Conservation (phyloP, 306 rosid species). For the Sindora glabra region DNA sequence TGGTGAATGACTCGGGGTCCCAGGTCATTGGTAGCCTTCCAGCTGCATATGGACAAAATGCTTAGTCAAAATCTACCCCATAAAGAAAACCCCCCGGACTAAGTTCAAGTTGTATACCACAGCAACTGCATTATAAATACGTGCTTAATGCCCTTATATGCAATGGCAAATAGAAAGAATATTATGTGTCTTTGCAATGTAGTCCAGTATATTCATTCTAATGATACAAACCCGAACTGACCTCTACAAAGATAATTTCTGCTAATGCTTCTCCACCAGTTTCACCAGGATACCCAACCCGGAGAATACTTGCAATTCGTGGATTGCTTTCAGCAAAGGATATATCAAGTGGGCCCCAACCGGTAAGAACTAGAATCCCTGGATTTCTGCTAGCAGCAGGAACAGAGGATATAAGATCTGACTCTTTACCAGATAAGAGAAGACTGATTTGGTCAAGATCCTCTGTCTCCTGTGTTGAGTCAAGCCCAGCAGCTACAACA, state of each 20-base stretch:
- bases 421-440: constrained; percentile 75
- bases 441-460: constrained; percentile 83
- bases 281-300: constrained; percentile 93
- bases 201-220: constrained; percentile 1
- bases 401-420: constrained; percentile 45
- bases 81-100: neutral
- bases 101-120: neutral
- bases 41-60: constrained; percentile 33
- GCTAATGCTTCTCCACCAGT: constrained; percentile 85
- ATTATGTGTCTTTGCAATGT: neutral
- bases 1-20: constrained; percentile 86
- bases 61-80: neutral
- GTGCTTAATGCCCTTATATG: neutral
- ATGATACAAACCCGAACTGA: constrained; percentile 63
- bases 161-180: neutral
- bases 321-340: constrained; percentile 54
- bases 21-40: constrained; percentile 89
- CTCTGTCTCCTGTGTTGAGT: constrained; percentile 63
- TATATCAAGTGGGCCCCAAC: constrained; percentile 90
- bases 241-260: constrained; percentile 73
- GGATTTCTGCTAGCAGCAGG: constrained; percentile 59
- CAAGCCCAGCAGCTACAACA: constrained; percentile 65
- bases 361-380: constrained; percentile 70
- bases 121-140: neutral
- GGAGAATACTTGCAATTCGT: constrained; percentile 65